Conservation (phyloP, 140 eudicot genomes). For the Senecio squalidus region DNA sequence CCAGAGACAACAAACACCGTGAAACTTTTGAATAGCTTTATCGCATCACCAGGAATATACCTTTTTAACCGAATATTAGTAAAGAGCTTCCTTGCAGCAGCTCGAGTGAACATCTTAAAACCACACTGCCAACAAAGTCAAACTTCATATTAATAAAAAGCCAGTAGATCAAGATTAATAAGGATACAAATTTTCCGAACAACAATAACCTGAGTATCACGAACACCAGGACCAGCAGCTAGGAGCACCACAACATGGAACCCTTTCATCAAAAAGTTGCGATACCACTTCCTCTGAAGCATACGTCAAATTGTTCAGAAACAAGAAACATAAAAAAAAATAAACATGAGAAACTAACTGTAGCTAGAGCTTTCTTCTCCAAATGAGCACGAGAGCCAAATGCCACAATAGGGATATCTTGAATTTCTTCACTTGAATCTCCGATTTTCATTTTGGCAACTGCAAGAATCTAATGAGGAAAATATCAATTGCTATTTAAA, state of each 20-base stretch:
- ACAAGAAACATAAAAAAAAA: neutral
- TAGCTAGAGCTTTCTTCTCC: constrained; percentile 92
- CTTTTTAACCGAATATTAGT: constrained; percentile 85
- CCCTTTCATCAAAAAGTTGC: constrained; percentile 95
- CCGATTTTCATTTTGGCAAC: constrained; percentile 48
- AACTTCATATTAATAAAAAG: neutral
- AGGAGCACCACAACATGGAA: constrained; percentile 87
- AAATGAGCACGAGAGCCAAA: constrained; percentile 87
- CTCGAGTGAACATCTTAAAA: constrained; percentile 97
- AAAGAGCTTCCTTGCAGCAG: constrained; percentile 94
- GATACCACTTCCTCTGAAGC: constrained; percentile 91
- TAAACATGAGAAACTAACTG: constrained; percentile 46
- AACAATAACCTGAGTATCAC: constrained; percentile 82
- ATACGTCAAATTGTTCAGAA: constrained; percentile 16
- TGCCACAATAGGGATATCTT: constrained; percentile 67
- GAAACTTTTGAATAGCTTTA: neutral
- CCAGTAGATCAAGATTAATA: neutral
- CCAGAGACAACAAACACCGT: neutral
- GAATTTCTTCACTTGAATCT: constrained; percentile 36
- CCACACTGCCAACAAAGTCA: constrained; percentile 70
- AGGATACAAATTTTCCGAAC: neutral
- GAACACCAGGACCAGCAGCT: constrained; percentile 97
- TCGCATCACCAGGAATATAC: constrained; percentile 22
- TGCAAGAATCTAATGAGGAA: constrained; percentile 64
- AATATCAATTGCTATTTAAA: constrained; percentile 21